phyloP scores from a whole-genome alignment of 768 basidiomycete species.

The Amanita phalloides region DNA sequence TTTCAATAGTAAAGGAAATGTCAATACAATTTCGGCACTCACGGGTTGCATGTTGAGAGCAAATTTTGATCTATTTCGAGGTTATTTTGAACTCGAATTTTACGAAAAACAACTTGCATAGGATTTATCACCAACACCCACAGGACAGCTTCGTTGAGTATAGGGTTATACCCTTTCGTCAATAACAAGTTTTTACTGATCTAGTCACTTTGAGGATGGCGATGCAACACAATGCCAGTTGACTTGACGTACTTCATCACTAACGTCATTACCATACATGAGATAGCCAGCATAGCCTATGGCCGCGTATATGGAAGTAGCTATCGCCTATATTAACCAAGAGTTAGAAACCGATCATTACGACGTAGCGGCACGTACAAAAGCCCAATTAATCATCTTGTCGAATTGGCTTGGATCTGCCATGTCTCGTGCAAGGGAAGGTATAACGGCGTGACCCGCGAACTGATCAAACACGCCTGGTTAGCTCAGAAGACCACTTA shows the following conservation, averaged over 20 bases:
- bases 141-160: conserved; percentile 62
- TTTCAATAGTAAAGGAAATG: neutral
- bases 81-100: neutral
- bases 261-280: conserved; percentile 80
- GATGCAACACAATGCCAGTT: neutral
- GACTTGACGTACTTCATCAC: conserved; percentile 54
- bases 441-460: conserved; percentile 87
- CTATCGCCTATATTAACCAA: conserved; percentile 35
- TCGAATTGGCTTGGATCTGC: conserved; percentile 69
- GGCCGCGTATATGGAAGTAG: conserved; percentile 51
- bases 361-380: conserved; percentile 35
- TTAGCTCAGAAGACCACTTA: neutral
- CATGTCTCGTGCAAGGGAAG: conserved; percentile 88
- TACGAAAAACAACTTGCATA: conserved; percentile 33
- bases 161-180: conserved; percentile 60
- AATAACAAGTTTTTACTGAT: conserved; percentile 75
- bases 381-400: conserved; percentile 77
- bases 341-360: neutral
- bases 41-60: conserved; percentile 77
- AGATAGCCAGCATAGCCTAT: conserved; percentile 79
- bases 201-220: conserved; percentile 22
- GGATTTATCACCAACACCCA: conserved; percentile 83
- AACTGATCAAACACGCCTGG: conserved; percentile 34
- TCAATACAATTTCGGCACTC: conserved; percentile 15
- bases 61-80: conserved; percentile 62